Evolutionary conservation across 2,329 filamentous ascomycete genomes (phyloP).

Genomic region (Calonectria honghensis): DNA sequence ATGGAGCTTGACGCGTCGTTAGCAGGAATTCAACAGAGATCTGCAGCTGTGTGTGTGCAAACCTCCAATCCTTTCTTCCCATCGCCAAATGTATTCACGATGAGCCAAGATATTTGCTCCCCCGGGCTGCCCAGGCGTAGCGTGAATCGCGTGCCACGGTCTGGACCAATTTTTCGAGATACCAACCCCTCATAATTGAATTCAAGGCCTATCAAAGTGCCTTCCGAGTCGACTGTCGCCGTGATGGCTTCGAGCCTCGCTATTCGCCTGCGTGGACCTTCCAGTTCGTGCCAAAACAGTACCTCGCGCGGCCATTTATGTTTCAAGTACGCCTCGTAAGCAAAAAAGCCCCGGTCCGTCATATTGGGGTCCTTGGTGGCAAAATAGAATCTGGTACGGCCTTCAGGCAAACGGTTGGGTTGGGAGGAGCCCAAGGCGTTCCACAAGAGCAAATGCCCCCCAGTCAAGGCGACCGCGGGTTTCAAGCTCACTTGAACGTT

Average conservation of each 20-base stretch:
- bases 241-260: neutral
- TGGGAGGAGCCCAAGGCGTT: neutral
- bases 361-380: no score
- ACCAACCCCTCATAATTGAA: neutral
- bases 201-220: neutral
- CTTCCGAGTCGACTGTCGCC: neutral
- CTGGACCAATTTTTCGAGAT: neutral
- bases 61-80: neutral
- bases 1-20: neutral
- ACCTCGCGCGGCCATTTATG: neutral
- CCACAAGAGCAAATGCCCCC: neutral
- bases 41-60: neutral
- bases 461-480: neutral
- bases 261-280: neutral
- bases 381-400: no score
- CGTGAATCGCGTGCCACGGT: neutral
- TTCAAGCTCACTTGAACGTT: neutral
- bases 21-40: neutral
- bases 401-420: neutral
- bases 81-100: neutral
- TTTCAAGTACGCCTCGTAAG: no score
- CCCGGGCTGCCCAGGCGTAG: neutral
- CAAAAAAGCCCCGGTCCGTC: no score
- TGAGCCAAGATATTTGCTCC: neutral
- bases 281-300: neutral